Evolutionary conservation across 805 yeast species (phyloP), one percentile per base, ranked within the genome.

Genomic region (Nadsonia fulvescens): DNA sequence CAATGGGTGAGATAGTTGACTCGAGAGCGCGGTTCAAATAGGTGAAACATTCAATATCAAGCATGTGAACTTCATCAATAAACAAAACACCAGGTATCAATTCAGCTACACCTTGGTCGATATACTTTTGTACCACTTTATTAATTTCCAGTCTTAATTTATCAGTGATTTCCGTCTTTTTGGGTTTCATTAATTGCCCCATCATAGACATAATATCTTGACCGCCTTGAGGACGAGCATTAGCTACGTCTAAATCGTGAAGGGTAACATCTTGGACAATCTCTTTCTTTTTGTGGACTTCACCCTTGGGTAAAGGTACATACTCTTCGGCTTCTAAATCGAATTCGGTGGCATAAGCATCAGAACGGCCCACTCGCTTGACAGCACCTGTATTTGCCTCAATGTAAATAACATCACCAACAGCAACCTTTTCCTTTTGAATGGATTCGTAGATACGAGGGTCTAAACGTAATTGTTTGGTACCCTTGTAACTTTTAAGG

Each of bases 301-400:
- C 99, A 28, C 98, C 98, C 56, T 89, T 91, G 34, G 99, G 99
- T 42, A 91, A 63, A 22, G 98, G 94, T 12, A 89, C 96, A 51
- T 89, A 89, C 54, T 89, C 96, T 54, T 91, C 95, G 14, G 96
- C 94, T 61, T 89, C 96, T 33, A 91, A 66, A 53, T 89, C 99
- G 42, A 83, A 89, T 55, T 89, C 99, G 6, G 98, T 82, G 13
- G 98, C 95, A 44, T 82, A 82, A 0, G 95, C 94, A 51, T 89
- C 96, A n/a, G 93, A 77, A 50, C 99, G 68, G 28, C 99, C 99
- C 14, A 89, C 93, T 44, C 96, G 65, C 46, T 86, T 86, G 20
- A 89, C 94, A 12, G 93, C 81, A 21, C 99, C 99, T 9, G 95
- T 86, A 45, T 91, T 86, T 32, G 95, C 78, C 55, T 89, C 99